A percentile compares a stretch with the other conserved stretches of the same genome.
Conservation (phyloP, 2,329 filamentous ascomycete genomes). For the Aphanocladium album region DNA sequence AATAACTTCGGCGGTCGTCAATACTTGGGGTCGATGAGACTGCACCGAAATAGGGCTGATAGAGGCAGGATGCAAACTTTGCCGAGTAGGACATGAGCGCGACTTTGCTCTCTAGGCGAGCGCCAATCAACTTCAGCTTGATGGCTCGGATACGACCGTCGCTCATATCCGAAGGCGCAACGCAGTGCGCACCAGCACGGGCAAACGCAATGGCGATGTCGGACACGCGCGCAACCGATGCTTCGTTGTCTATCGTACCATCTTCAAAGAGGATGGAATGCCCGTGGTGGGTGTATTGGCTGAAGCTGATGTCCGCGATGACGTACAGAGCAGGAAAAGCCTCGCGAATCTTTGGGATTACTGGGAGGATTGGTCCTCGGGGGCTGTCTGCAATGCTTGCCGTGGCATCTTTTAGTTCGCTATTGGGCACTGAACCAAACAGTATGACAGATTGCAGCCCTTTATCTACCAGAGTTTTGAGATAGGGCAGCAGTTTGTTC, state of each 20-base stretch:
- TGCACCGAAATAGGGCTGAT: neutral
- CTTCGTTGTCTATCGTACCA: neutral
- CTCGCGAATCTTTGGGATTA: neutral
- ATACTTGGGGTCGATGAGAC: neutral
- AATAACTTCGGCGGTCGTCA: neutral
- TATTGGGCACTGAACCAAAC: neutral
- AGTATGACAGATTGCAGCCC: neutral
- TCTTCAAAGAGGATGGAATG: neutral
- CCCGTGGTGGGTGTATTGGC: neutral
- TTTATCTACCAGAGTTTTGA: neutral
- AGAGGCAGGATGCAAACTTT: constrained; percentile 1
- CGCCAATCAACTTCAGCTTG: neutral
- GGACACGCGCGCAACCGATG: neutral
- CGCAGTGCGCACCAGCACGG: neutral
- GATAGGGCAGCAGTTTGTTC: neutral
- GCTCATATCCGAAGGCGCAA: neutral
- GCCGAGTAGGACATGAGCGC: constrained; percentile 2
- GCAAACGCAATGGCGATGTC: neutral
- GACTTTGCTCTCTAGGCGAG: neutral
- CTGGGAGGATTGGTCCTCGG: neutral
- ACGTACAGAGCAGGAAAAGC: neutral
- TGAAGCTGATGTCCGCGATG: neutral
- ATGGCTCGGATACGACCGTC: neutral
- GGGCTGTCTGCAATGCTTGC: neutral
- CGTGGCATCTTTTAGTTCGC: neutral